Base-by-base conservation (phyloP, 331 rosid species). In the Stylosanthes scabra region DNA sequence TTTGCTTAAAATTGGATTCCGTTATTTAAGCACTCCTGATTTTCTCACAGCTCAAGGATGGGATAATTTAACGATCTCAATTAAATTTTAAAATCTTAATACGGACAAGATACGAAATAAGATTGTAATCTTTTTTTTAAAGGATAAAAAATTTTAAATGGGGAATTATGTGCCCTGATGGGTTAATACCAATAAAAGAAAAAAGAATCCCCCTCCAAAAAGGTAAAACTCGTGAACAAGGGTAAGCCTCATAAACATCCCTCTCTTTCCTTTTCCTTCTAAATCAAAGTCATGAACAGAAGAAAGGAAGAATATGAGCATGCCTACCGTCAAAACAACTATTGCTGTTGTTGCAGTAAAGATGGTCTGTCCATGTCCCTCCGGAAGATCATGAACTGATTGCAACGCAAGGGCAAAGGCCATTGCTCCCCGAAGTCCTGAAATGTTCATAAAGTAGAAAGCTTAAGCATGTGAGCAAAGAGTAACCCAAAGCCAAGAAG, bases 371-470 rank as follows among this genome's bases (percentile, higher is more conserved):
- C 98, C 98, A 49, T 91, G 97, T 78, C 95, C 97, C 65, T 91
- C 96, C 59, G 96, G 96, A 86, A 93, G 98, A 80, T 89, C 97
- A 57, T 88, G 95, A 80, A 88, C 75, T 63, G 97, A 91, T 88
- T 91, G 96, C 85, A 93, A 77, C 71, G 98, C 96, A 57, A 93
- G 91, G 27, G 98, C 98, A 88, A 93, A 93, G 16, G 98, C 97
- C 96, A 93, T 93, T 61, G 97, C 98, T 67, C 98, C 98, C 74
- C 98, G 90, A 72, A 93, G 98, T 72, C 97, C 97, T 93, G 68
- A 20, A 59, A 74, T 54, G 52, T 68, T 63, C 80, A 64, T 31
- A 79, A 56, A 58, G 67, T 11, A 16, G 20, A 49, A 76, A 80
- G 37, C 62, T 44, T 71, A 74, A 52, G 20, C 41, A 59, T 62